Evolutionary conservation across 768 basidiomycete genomes (phyloP).

Genomic region (Mycena polygramma): DNA sequence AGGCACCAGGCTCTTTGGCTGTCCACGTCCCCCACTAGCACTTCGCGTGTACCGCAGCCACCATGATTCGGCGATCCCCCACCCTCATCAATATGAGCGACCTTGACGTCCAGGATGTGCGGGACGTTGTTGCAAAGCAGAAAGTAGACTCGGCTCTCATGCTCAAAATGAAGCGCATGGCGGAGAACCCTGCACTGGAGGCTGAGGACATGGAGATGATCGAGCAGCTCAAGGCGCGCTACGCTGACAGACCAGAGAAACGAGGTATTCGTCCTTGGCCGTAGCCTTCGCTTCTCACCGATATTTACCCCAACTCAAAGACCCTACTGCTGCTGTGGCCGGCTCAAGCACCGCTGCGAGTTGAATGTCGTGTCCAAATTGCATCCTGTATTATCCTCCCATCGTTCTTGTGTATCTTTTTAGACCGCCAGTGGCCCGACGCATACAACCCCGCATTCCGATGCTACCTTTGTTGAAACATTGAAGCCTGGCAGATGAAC

Average conservation of each 20-base stretch:
- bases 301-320: background rate
- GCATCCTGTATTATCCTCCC: background rate
- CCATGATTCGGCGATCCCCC: conserved; percentile 83
- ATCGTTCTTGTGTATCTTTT: conserved; percentile 12
- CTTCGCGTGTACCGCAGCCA: background rate
- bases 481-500: background rate
- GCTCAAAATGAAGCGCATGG: conserved; percentile 59
- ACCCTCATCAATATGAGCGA: conserved; percentile 84
- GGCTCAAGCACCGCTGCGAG: conserved; percentile 15
- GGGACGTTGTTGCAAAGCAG: conserved; percentile 68
- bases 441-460: background rate
- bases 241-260: conserved; percentile 41
- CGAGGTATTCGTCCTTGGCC: conserved; percentile 23
- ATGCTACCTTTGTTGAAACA: background rate
- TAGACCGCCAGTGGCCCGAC: background rate
- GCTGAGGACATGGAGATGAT: conserved; percentile 49
- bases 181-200: conserved; percentile 54
- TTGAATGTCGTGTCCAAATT: background rate
- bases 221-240: conserved; percentile 46
- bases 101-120: conserved; percentile 83
- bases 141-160: conserved; percentile 57
- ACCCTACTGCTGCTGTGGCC: conserved; percentile 4
- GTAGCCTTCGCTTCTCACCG: background rate
- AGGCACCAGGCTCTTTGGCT: background rate
- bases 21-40: conserved; percentile 9